Conservation (phyloP, 345 rosid genomes). For the Salix koriyanagi region DNA sequence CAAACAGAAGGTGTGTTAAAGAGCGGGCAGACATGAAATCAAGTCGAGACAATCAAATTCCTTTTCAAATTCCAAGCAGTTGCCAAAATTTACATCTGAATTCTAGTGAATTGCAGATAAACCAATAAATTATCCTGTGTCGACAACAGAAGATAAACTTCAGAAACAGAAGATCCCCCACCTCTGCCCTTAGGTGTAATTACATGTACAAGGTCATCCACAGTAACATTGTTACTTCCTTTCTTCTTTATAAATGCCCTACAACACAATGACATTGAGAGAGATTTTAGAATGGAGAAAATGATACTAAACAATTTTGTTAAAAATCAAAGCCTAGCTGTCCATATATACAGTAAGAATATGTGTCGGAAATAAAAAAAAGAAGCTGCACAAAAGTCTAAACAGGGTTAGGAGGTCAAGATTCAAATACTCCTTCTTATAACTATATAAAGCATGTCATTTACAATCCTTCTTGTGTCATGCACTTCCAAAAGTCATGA, state of each 20-base stretch:
- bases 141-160: neutral
- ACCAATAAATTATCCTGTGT: neutral
- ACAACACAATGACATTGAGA: neutral
- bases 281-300: neutral
- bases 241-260: conserved; percentile 74
- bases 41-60: neutral
- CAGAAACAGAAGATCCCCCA: conserved; percentile 4
- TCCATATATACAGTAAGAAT: neutral
- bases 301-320: neutral
- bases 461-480: neutral
- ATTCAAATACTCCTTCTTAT: neutral
- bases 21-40: neutral
- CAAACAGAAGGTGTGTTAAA: neutral
- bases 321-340: neutral
- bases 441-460: neutral
- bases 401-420: neutral
- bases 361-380: too few relatives aligned
- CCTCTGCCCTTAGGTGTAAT: conserved; percentile 92
- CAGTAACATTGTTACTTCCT: conserved; percentile 67
- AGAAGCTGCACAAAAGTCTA: neutral
- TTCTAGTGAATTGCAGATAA: neutral
- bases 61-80: neutral
- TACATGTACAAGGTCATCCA: conserved; percentile 72
- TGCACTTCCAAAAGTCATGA: neutral
- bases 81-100: neutral